Base-by-base conservation (phyloP, 768 basidiomycete genomes). In the Nidularia pulvinata region DNA sequence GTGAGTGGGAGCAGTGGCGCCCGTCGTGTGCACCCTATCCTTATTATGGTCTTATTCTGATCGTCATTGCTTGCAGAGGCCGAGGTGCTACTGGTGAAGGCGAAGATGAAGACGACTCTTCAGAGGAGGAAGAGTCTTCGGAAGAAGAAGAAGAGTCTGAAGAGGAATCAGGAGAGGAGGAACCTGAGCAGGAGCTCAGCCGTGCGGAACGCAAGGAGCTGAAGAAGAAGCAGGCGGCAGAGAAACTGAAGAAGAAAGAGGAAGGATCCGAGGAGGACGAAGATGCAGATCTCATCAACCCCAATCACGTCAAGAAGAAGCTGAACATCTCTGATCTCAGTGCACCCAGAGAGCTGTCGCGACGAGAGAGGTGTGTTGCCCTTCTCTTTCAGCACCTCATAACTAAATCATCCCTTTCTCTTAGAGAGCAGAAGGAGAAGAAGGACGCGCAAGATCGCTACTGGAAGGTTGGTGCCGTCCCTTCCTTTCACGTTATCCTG, bases 371-470 rank as follows among this genome's bases (percentile, higher is more conserved):
- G 90, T 85, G 55, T 32, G 71, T 49, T 14, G 35, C 32, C 3
- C 11, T 49, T 22, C 30, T 30, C 36, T 22, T 46, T 11, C 44
- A 33, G 10, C 13, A 33, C 50, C 2, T 33, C 5, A 4, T 36
- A 19, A 33, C 34, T 50, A 10, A 32, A 33, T 5, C 46, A 43
- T 54, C 22, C 58, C 50, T 10, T 11, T 30, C 33, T 45, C 36
- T 7, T 56, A 95, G 95, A 58, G 95, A 97, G 65, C 87, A 86
- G 64, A 94, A 95, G 65, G 93, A 95, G 70, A 95, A 94, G 75
- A 81, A 89, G 61, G 93, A 94, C 1, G 91, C 93, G 1, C 84
- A 91, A 65, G 92, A 93, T 30, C 76, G 81, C 25, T 96, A 96
- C 68, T 87, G 87, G 86, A 93, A 95, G 82, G 89, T 91, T 30